Percentiles rank a stretch among this genome's conserved stretches.
These are phyloP conservation scores for Panus rudis DNA, from an alignment of 768 basidiomycete genomes.

Conservation along the genomic window DNA sequence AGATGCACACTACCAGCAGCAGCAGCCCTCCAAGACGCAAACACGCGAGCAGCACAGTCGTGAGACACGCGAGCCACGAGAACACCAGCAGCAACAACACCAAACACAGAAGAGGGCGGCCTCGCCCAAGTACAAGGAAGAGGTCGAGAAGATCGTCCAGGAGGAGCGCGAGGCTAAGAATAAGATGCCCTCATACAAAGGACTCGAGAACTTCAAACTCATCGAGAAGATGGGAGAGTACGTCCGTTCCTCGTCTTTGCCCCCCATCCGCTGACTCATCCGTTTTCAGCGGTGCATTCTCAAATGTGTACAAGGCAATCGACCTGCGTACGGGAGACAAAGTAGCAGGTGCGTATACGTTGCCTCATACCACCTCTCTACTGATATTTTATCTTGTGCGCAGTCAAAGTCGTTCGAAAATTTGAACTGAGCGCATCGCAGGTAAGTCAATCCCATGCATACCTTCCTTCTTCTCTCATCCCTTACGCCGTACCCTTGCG, in stretches of 20 bases:
- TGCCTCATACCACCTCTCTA: conserved; percentile 5
- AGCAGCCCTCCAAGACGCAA: conserved; percentile 13
- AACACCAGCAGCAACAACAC: conserved; percentile 29
- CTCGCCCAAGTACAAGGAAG: conserved; percentile 29
- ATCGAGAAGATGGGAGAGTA: conserved; percentile 91
- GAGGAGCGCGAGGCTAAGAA: conserved; percentile 68
- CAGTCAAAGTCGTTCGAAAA: conserved; percentile 93
- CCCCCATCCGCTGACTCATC: conserved; percentile 11
- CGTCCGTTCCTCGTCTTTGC: conserved; percentile 28
- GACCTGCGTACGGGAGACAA: conserved; percentile 69
- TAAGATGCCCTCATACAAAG: conserved; percentile 82
- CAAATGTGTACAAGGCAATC: conserved; percentile 93
- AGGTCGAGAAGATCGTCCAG: conserved; percentile 62
- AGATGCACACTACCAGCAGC: conserved; percentile 10
- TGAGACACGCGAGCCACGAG: conserved; percentile 21
- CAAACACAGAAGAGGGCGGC: conserved; percentile 6
- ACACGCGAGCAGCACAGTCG: conserved; percentile 14
- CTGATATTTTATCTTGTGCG: conserved; percentile 10
- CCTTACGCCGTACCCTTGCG: conserved; percentile 16
- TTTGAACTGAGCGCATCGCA: conserved; percentile 86
- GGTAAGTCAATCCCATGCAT: conserved; percentile 46
- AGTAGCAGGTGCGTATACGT: conserved; percentile 65
- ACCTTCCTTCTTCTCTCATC: conserved; percentile 20
- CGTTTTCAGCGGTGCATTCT: conserved; percentile 79
- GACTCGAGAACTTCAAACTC: conserved; percentile 73